Evolutionary conservation across 2,329 filamentous ascomycete species (phyloP).

Genomic region (Pseudofabraea citricarpa): DNA sequence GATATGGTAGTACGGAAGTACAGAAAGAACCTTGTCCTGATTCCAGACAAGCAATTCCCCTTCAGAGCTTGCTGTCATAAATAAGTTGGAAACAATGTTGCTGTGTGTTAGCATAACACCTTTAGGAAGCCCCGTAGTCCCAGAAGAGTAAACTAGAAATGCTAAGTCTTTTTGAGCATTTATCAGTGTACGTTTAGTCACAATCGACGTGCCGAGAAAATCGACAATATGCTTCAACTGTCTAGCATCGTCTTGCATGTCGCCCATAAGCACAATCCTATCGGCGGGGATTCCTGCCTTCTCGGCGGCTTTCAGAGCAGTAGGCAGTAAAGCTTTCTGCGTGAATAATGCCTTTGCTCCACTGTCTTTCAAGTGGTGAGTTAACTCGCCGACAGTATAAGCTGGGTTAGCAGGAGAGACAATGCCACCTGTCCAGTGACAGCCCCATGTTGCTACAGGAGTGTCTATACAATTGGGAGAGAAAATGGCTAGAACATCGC

Average conservation of each 20-base stretch:
- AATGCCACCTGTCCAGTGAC: slow-evolving; percentile 74
- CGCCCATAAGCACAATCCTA: slow-evolving; percentile 70
- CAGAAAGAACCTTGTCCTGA: slow-evolving; percentile 46
- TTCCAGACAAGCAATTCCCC: slow-evolving; percentile 18
- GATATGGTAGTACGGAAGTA: slow-evolving; percentile 89
- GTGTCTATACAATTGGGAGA: slow-evolving; percentile 81
- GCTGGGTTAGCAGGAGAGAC: slow-evolving; percentile 77
- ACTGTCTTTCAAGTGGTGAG: slow-evolving; percentile 74
- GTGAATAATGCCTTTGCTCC: slow-evolving; percentile 70
- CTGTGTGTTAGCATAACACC: slow-evolving; percentile 82
- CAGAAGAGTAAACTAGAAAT: slow-evolving; percentile 67
- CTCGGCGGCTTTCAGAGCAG: slow-evolving; percentile 60
- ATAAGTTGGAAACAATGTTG: slow-evolving; percentile 74
- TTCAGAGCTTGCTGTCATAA: slow-evolving; percentile 49
- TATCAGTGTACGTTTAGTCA: slow-evolving; percentile 64
- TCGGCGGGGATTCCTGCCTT: slow-evolving; percentile 63
- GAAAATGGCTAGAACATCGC: slow-evolving; percentile 75
- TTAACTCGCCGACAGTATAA: slow-evolving; percentile 78
- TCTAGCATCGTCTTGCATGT: slow-evolving; percentile 52
- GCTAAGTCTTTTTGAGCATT: slow-evolving; percentile 67
- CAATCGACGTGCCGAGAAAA: slow-evolving; percentile 50
- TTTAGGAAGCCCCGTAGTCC: slow-evolving; percentile 60
- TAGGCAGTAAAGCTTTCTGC: slow-evolving; percentile 57
- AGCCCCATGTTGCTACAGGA: slow-evolving; percentile 68
- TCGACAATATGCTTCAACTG: slow-evolving; percentile 65